phyloP scores from a whole-genome alignment of 2,329 filamentous ascomycete genomes.

The Corynespora cassiicola region DNA sequence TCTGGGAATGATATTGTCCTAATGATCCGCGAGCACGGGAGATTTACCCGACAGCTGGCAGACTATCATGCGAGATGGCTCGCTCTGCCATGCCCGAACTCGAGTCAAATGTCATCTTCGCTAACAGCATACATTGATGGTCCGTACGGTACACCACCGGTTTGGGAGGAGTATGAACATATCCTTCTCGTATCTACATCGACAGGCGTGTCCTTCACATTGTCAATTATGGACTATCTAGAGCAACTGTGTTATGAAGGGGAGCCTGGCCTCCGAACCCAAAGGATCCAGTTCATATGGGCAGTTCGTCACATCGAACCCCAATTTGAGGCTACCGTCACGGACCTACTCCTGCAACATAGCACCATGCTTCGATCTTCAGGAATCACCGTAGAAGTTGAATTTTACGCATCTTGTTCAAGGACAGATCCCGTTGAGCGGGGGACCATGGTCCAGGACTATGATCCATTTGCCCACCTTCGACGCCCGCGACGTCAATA shows the following conservation, averaged over 20 bases:
- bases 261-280: slow-evolving; percentile 7
- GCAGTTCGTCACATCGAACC: slow-evolving; percentile 28
- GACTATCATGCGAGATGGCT: slow-evolving; percentile 31
- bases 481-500: slow-evolving; percentile 12
- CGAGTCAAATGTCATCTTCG: slow-evolving; percentile 17
- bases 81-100: slow-evolving; percentile 33
- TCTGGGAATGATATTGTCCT: slow-evolving; percentile 35
- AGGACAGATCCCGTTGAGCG: neutral
- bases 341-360: slow-evolving; percentile 18
- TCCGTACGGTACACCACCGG: slow-evolving; percentile 28
- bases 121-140: slow-evolving; percentile 35
- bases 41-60: slow-evolving; percentile 28
- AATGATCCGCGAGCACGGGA: slow-evolving; percentile 26
- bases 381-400: slow-evolving; percentile 18
- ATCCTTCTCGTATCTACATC: slow-evolving; percentile 29
- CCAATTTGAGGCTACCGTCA: slow-evolving; percentile 28
- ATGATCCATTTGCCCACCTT: slow-evolving; percentile 33
- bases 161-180: slow-evolving; percentile 31
- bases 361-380: slow-evolving; percentile 19
- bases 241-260: slow-evolving; percentile 24
- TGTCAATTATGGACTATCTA: slow-evolving; percentile 32
- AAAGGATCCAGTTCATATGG: slow-evolving; percentile 29
- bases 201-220: slow-evolving; percentile 31
- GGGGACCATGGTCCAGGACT: no score
- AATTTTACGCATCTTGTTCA: slow-evolving; percentile 28